Base-by-base conservation (phyloP, 2,329 filamentous ascomycete species). In the Graphium sp. region DNA sequence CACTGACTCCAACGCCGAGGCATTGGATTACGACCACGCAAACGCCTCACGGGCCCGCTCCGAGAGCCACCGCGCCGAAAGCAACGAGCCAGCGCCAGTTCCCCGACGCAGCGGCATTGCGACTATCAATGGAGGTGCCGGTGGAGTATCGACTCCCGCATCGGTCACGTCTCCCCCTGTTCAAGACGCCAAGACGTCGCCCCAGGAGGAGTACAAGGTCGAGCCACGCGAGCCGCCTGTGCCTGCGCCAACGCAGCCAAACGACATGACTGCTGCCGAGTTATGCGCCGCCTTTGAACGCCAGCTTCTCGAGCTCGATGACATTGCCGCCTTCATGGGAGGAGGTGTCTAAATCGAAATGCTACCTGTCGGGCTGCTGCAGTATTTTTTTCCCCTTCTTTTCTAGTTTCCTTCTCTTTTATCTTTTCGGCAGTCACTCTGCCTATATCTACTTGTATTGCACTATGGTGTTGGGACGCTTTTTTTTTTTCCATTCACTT, bases 291-390 rank as follows among this genome's bases (percentile, higher is more conserved):
- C 66, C 0, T 72, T 72, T 39, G 67, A 72, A 49, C 53, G 64
- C 18, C 66, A 72, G 44, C 53, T 72, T 2, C 50, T 72, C 8
- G 66, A 72, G 42, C 51, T 72, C 6, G 66, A 72, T 35, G 66
- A 72, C 39, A 56, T 72, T 8, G 66, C 66, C 18, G 66, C 66
- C 3, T 71, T 72, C 30, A 72, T 72, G 66, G 66, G 66, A 13
- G 66, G 66, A 13, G 66, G 66, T 34, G 66, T 72, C 35, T 72
- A 43, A 30, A 14, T 18, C n/a, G n/a, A n/a, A n/a, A n/a, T n/a
- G n/a, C n/a, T n/a, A n/a, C n/a, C n/a, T n/a, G n/a, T n/a, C n/a
- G n/a, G n/a, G n/a, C n/a, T n/a, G n/a, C n/a, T n/a, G n/a, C n/a
- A n/a, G n/a, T n/a, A 22, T 22, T 10, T 22, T 22, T 4, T 22